Conservation (phyloP, 176 grass and related monocot genomes). For the Leersia perrieri region DNA sequence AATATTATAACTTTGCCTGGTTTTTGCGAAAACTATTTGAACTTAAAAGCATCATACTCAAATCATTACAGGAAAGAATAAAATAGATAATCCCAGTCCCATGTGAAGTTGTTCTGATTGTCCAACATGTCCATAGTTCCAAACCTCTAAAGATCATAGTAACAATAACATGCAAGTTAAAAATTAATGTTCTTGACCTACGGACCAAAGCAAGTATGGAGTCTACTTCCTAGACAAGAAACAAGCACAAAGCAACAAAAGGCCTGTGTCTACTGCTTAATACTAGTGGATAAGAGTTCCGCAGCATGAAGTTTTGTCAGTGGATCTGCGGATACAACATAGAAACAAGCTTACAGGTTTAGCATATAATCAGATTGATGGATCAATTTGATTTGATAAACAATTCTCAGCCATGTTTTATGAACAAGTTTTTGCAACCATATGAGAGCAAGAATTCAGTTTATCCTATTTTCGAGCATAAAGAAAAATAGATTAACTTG, state of each 20-base stretch:
- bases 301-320: slow-evolving; percentile 8
- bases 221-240: background rate
- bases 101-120: background rate
- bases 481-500: slow-evolving; percentile 2
- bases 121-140: slow-evolving; percentile 10
- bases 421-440: slow-evolving; percentile 12
- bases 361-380: slow-evolving; percentile 5
- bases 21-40: slow-evolving; percentile 2
- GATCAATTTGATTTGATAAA: slow-evolving; percentile 13
- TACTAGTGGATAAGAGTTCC: background rate
- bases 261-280: background rate
- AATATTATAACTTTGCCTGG: background rate
- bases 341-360: background rate
- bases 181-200: slow-evolving; percentile 3
- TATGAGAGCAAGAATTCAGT: slow-evolving; percentile 1
- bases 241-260: background rate
- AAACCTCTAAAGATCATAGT: slow-evolving; percentile 21
- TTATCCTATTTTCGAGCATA: background rate
- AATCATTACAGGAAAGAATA: slow-evolving; percentile 8
- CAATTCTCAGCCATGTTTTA: background rate
- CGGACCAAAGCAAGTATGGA: slow-evolving; percentile 4
- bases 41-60: slow-evolving; percentile 14
- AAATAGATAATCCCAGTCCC: slow-evolving; percentile 8
- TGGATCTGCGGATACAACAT: background rate
- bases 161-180: slow-evolving; percentile 17